Percentiles rank a stretch among this genome's conserved stretches.
Evolutionary conservation across 352 stramenopile species (phyloP).

Genomic region (Pythium folliculosum): DNA sequence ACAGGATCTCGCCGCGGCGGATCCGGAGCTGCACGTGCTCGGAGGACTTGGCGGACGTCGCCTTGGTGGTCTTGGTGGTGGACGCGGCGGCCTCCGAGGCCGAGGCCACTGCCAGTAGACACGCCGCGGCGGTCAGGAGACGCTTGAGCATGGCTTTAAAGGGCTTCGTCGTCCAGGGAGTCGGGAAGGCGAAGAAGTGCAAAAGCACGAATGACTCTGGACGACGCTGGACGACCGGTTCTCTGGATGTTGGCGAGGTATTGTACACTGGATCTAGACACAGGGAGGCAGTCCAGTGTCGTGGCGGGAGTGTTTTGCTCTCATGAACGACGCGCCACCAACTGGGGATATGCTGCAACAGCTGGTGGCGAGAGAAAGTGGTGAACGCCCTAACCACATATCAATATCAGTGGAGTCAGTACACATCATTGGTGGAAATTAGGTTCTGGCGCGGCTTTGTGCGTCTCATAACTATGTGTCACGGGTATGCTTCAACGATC

Average conservation of each 20-base stretch:
- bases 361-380: neutral
- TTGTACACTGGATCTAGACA: no score
- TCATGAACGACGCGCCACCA: neutral
- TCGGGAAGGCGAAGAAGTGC: constrained; percentile 14
- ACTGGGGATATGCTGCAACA: neutral
- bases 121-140: constrained; percentile 10
- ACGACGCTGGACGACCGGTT: constrained; percentile 4
- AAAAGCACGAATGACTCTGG: constrained; percentile 20
- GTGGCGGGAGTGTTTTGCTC: no score
- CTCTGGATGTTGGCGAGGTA: neutral
- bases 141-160: constrained; percentile 20
- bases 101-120: constrained; percentile 13
- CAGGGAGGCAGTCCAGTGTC: no score
- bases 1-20: constrained; percentile 38
- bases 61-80: neutral
- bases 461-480: neutral
- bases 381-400: neutral
- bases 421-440: neutral
- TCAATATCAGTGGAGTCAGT: neutral
- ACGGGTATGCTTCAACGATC: neutral
- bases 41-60: neutral
- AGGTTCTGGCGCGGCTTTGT: neutral
- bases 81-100: no score
- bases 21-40: constrained; percentile 33
- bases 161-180: constrained; percentile 1